Base-by-base conservation (phyloP, 257 asterid species). In the Solanum sejunctum region DNA sequence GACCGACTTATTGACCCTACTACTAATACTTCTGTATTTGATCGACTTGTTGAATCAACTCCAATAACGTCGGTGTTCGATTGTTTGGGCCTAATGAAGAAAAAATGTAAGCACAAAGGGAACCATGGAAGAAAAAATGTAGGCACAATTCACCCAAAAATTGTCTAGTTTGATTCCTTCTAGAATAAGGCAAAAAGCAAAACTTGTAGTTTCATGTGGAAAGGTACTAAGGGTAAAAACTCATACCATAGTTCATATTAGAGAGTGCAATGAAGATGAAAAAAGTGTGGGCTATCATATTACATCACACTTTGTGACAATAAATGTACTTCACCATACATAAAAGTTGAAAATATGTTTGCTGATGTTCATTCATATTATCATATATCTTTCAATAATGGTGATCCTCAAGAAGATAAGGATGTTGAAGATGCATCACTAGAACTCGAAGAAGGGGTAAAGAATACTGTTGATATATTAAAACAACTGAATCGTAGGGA, bases 41-140 rank as follows among this genome's bases (percentile, higher is more conserved):
- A 58, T 58, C 1, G 0, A 8, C 8, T 5, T 21, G 1, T 0
- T 8, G 16, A 60, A 2, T 10, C 16, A 10, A 60, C 16, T 21
- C 8, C 12, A 60, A 13, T 0, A 60, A 21, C 1, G 2, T 21
- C 3, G 21, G 1, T 10, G 4, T 10, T 60, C 11, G 36, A 60
- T 60, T 3, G 1, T 36, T 4, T 36, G 39, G 8, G 16, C 4
- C 32, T 16, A 5, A 1, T 21, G 0, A 60, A n/a, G 16, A 60
- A 6, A 1, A 4, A 21, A 21, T 5, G 2, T 16, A n/a, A n/a
- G 5, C 0, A 0, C 32, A 0, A 60, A 60, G 3, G 8, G 11
- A 12, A 60, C 11, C 5, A 13, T 60, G 11, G 8, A 60, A 60
- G 3, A 2, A 60, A n/a, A n/a, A n/a, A n/a, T n/a, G n/a, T n/a